Percentiles rank a stretch among this genome's conserved stretches.
These are phyloP conservation scores for Magnolia changhungtana DNA, from an alignment of 164 flowering plant species.

Conservation along the genomic window DNA sequence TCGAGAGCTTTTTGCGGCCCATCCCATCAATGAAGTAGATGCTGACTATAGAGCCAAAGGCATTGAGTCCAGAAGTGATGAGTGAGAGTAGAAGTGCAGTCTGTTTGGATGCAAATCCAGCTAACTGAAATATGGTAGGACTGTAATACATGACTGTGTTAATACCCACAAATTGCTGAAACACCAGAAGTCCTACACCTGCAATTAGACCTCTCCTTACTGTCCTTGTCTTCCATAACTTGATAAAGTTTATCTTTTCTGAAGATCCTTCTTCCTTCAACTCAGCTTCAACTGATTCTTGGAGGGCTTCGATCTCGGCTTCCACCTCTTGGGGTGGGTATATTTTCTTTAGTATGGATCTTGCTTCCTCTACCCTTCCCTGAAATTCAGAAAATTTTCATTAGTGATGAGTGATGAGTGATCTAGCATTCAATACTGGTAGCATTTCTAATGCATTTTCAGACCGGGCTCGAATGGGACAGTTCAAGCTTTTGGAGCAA, in stretches of 20 bases:
- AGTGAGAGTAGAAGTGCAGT: conserved; percentile 65
- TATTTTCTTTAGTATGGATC: conserved; percentile 30
- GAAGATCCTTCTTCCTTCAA: conserved; percentile 28
- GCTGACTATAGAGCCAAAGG: conserved; percentile 58
- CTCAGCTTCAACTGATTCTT: conserved; percentile 48
- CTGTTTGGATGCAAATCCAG: conserved; percentile 60
- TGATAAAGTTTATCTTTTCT: conserved; percentile 33
- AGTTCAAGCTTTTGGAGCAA: no score
- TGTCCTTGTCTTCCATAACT: conserved; percentile 38
- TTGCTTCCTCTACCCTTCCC: conserved; percentile 59
- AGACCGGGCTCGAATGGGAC: no score
- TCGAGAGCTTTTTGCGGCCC: conserved; percentile 61
- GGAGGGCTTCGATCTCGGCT: conserved; percentile 40
- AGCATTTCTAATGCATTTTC: no score
- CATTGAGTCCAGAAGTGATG: conserved; percentile 62
- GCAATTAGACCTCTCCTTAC: conserved; percentile 55
- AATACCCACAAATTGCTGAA: conserved; percentile 75
- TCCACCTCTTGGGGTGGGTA: conserved; percentile 34
- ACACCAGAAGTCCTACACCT: conserved; percentile 60
- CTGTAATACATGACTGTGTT: conserved; percentile 83
- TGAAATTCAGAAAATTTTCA: conserved; percentile 10
- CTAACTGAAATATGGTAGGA: conserved; percentile 65
- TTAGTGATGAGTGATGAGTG: no score
- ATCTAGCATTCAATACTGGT: no score
- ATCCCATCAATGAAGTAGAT: conserved; percentile 57